Base-by-base conservation (phyloP, 768 basidiomycete species). In the Russula virescens region DNA sequence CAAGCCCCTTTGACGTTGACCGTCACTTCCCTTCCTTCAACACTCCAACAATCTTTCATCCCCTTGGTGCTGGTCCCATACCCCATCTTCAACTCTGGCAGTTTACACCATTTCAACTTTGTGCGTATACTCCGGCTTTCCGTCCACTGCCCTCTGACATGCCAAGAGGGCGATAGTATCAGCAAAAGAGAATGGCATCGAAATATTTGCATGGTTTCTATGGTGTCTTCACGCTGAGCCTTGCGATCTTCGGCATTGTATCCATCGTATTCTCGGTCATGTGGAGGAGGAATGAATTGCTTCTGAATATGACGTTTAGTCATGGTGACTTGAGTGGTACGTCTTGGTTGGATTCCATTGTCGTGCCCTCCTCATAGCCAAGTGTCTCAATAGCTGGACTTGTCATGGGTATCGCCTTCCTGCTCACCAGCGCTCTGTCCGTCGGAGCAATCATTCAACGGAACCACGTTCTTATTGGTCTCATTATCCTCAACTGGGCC, bases 401-500 rank as follows among this genome's bases (percentile, higher is more conserved):
- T 56, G 72, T 83, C 9, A 73, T 94, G 61, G 93, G 91, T 18
- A 79, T 88, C 47, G 71, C 80, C 35, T 76, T 94, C 55, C 74
- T 88, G 8, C 63, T 82, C 51, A 91, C 91, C 26, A 89, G 87
- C 64, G 75, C 81, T 50, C 70, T 91, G 61, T 90, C 94, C 40
- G 71, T 95, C 46, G 78, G 78, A 21, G 90, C 89, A 46, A 78
- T 93, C 68, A 73, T 87, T 35, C 86, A 89, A 68, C 81, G 81
- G 34, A 87, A 85, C 66, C 84, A 87, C 71, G 79, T 86, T 66
- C 89, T 81, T 48, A 72, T 78, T 40, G 85, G 88, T 48, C 83
- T 96, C 43, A 82, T 88, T 65, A 72, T 88, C 43, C 83, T 93
- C 68, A 94, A 93, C 74, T 91, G 87, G 77, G 68, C 79, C 28